Evolutionary conservation across 768 basidiomycete species (phyloP).

Genomic region (Amanita muscaria): DNA sequence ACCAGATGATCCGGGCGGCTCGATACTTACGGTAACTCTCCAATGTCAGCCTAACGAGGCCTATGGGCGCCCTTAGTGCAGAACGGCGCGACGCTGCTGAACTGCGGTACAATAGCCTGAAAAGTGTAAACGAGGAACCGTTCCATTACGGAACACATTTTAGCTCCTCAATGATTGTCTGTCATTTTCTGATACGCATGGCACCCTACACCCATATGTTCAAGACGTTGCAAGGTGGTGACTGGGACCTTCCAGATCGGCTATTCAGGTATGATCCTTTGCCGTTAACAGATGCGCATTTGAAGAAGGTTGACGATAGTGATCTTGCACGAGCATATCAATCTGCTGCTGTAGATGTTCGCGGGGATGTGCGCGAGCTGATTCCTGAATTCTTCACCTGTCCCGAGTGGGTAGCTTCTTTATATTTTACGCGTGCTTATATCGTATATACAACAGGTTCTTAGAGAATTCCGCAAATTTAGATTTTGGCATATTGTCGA

Average conservation of each 20-base stretch:
- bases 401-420: slow-evolving; percentile 50
- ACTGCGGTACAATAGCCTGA: slow-evolving; percentile 63
- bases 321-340: slow-evolving; percentile 75
- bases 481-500: slow-evolving; percentile 73
- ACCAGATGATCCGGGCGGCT: background rate
- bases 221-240: slow-evolving; percentile 87
- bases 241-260: slow-evolving; percentile 90
- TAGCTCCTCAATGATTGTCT: slow-evolving; percentile 94
- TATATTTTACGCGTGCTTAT: background rate
- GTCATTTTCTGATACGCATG: slow-evolving; percentile 85
- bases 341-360: slow-evolving; percentile 76
- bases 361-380: slow-evolving; percentile 90
- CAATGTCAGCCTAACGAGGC: slow-evolving; percentile 55
- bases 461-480: slow-evolving; percentile 70
- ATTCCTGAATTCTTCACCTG: slow-evolving; percentile 86
- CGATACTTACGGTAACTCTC: background rate
- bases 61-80: slow-evolving; percentile 85
- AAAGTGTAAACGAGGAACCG: slow-evolving; percentile 77
- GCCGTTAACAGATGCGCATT: background rate
- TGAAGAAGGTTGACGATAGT: slow-evolving; percentile 25
- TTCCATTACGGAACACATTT: slow-evolving; percentile 96
- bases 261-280: slow-evolving; percentile 53
- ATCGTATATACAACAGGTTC: slow-evolving; percentile 40
- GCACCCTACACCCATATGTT: slow-evolving; percentile 93
- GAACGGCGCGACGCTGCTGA: slow-evolving; percentile 68